Base-by-base conservation (phyloP, 2,329 filamentous ascomycete genomes). In the Aspergillus fischeri region DNA sequence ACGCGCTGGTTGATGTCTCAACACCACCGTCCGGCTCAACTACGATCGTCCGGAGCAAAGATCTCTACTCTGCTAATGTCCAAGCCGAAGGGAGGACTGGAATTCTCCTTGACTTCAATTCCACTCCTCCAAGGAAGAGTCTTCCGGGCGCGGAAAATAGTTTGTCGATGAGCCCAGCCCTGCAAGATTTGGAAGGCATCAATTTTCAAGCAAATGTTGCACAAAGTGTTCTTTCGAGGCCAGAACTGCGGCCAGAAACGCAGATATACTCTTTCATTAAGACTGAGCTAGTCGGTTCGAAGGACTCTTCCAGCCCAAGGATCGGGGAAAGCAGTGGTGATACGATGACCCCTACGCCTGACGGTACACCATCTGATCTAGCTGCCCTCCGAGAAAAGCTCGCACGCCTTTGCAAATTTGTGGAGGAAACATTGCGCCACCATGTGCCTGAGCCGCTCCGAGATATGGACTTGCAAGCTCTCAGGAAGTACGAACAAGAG, bases 71-170 rank as follows among this genome's bases (percentile, higher is more conserved):
- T 54, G 25, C 35, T 7, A 45, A 38, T 10, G 21, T 4, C 20
- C 20, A 20, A 24, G 3, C 24, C 9, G 28, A 51, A 25, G 41
- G 25, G n/a, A 21, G 21, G 27, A 47, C 54, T 47, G 58, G 49
- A n/a, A 44, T 63, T n/a, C 63, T 70, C 25, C 52, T 71, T 25
- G 64, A 65, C 54, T 52, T 70, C 17, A 57, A 53, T 20, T 42
- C 32, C 29, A 53, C 64, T 27, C 57, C 63, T 48, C 57, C 63
- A 28, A 17, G 49, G 5, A 51, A 51, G 27, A 35, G 21, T 20
- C 28, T 38, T 3, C 38, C 20, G 50, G 38, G n/a, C 14, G 51
- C 24, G 42, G 27, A 49, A n/a, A 10, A 49, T 24, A 48, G n/a
- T 21, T 9, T 44, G n/a, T 28, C 58, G 41, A 47, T 53, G 51